Evolutionary conservation across 805 yeast genomes (phyloP).

Genomic region (Candida peoriensis): DNA sequence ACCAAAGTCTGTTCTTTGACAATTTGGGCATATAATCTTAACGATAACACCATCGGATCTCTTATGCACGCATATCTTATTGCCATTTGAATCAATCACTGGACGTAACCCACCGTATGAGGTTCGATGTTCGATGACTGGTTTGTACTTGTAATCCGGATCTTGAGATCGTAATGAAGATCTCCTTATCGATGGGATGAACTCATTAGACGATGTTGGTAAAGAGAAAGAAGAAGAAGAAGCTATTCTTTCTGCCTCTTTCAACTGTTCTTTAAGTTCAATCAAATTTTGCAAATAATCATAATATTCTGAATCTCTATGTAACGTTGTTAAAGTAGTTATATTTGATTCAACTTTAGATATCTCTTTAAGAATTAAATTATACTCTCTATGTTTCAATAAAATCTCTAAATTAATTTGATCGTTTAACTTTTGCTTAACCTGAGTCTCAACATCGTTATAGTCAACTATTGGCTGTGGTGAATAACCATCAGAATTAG

Average conservation of each 20-base stretch:
- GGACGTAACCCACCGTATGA: constrained; percentile 46
- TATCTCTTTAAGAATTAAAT: constrained; percentile 46
- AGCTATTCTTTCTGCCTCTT: constrained; percentile 6
- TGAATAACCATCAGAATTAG: constrained; percentile 30
- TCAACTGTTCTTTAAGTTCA: constrained; percentile 24
- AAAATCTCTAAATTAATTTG: constrained; percentile 57
- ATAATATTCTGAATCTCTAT: constrained; percentile 27
- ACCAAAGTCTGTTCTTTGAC: constrained; percentile 65
- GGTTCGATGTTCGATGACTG: constrained; percentile 21
- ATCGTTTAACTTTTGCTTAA: constrained; percentile 31
- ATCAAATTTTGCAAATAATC: constrained; percentile 38
- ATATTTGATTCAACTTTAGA: constrained; percentile 55
- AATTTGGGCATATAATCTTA: constrained; percentile 60
- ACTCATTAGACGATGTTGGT: constrained; percentile 5
- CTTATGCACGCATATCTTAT: constrained; percentile 49
- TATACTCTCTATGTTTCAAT: constrained; percentile 52
- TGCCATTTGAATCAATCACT: constrained; percentile 33
- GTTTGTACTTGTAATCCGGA: not conserved
- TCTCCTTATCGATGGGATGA: constrained; percentile 7
- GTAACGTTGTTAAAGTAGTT: constrained; percentile 41
- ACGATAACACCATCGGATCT: constrained; percentile 70
- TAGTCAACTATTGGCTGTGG: not conserved
- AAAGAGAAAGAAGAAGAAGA: not conserved
- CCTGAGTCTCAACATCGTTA: constrained; percentile 19
- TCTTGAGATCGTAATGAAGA: constrained; percentile 2